Evolutionary conservation across 2,329 filamentous ascomycete genomes (phyloP).

Genomic region (Zymoseptoria tritici): DNA sequence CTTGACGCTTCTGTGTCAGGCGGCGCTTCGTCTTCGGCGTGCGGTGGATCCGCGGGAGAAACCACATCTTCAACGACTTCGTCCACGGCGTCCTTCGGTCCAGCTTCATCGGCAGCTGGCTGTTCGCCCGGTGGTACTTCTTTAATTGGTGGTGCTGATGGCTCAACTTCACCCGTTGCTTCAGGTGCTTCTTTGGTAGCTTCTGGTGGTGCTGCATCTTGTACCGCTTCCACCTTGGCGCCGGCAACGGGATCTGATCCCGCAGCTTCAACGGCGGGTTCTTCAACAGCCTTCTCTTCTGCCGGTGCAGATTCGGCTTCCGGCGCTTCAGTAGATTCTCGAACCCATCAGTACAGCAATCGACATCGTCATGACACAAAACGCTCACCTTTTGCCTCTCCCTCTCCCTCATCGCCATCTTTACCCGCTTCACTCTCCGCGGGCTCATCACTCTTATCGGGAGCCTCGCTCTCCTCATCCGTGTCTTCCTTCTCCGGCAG

Average conservation of each 20-base stretch:
- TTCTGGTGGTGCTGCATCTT: background rate
- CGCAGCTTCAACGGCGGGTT: background rate
- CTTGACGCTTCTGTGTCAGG: background rate
- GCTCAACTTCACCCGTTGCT: background rate
- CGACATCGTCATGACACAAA: background rate
- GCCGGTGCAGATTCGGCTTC: background rate
- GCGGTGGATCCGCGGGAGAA: background rate
- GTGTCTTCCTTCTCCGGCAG: background rate
- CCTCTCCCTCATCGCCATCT: background rate
- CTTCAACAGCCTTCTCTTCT: background rate
- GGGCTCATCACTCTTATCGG: background rate
- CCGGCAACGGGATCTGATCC: background rate
- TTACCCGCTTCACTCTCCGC: background rate
- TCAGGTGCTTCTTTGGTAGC: background rate
- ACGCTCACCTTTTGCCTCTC: slow-evolving; percentile 1
- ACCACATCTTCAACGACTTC: background rate
- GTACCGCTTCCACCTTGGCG: background rate
- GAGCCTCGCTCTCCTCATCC: background rate
- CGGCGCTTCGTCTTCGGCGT: background rate
- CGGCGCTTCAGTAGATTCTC: background rate
- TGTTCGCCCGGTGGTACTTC: background rate
- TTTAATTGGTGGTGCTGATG: background rate
- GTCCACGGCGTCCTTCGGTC: too few relatives aligned
- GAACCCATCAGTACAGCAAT: background rate
- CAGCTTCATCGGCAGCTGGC: background rate